Base-by-base conservation (phyloP, 2,329 filamentous ascomycete species). In the Sporothrix pseudoabietina region DNA sequence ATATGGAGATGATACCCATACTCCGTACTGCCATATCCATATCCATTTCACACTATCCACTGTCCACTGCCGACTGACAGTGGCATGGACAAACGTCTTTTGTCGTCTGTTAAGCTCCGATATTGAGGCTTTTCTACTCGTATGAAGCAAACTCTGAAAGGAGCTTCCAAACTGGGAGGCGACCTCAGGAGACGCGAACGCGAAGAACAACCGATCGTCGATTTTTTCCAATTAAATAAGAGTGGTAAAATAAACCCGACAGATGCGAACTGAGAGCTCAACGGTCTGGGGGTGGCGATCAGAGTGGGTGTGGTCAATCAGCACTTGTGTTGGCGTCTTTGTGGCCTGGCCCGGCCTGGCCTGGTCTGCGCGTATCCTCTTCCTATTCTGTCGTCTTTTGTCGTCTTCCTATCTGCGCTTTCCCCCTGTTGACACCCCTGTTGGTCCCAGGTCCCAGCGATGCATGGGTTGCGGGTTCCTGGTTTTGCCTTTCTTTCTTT, bases 391-490 rank as follows among this genome's bases (percentile, higher is more conserved):
- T 12, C 22, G 61, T 65, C 61, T 65, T 6, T 19, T 47, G 39
- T 66, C 41, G 22, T 30, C 41, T 55, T n/a, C 10, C 19, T 57
- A 32, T 57, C 30, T 12, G 22, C 26, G 26, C 26, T 30, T 26
- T 12, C 14, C 19, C 30, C 69, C 44, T 68, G 26, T 70, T 32
- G 49, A 49, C 41, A 44, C 47, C 55, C 55, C 41, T 61, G 35
- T 1, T 44, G 39, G 52, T 61, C 52, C 57, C 71, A 66, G 57
- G 49, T 57, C 71, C 59, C 61, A 70, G 69, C 66, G 52, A 72
- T 75, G 72, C 74, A 72, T 39, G 69, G 44, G 59, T 72, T 72
- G 71, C 74, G 74, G 74, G 74, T 76, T 76, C 75, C 71, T 75
- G 74, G 61, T 68, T 69, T 61, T 65, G 63, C 52, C 35, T 19